Base-by-base conservation (phyloP, 2,329 filamentous ascomycete species). In the Cryphonectria japonica region DNA sequence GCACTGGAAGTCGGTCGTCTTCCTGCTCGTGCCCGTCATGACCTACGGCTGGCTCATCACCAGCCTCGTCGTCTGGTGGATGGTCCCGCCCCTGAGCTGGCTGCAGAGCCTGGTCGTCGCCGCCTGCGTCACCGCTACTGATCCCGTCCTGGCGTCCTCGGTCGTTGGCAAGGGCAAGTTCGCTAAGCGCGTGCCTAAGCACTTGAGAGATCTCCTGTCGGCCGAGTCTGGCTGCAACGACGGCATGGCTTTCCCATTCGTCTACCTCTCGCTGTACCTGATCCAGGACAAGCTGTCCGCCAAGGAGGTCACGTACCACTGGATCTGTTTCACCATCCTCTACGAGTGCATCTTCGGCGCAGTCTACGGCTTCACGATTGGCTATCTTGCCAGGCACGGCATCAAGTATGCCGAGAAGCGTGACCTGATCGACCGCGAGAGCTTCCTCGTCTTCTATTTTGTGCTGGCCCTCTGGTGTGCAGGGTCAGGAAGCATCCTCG, bases 111-210 rank as follows among this genome's bases (percentile, higher is more conserved):
- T 99, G 69, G 91, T 92, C 46, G 87, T 94, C 74, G 92, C 96
- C 26, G 96, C 96, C 71, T 99, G 96, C 79, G 94, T 99, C 69
- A 99, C 96, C 2, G 96, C 96, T 63, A 99, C 96, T 5, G 96
- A 99, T 82, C 96, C 96, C 69, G 96, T 99, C 75, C 84, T 99
- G 78, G 96, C 96, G 39, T 98, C 96, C 19, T 99, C 96, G 22
- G 96, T 99, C 69, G 96, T 99, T 67, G 96, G 96, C 80, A 99
- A 98, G 84, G 96, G 96, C 77, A 99, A 99, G 82, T 99, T 99
- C 78, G 95, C 96, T 50, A 97, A 97, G 83, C 91, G 96, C 74
- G 94, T 99, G 5, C 96, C 96, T 32, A 98, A 98, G 85, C 96
- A 99, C 90, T 84, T 99, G 83, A 89, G 96, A 86, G 96, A 99